Base-by-base conservation (phyloP, 192 early-diverging fungal species). In the Lunasporangiospora selenospora region DNA sequence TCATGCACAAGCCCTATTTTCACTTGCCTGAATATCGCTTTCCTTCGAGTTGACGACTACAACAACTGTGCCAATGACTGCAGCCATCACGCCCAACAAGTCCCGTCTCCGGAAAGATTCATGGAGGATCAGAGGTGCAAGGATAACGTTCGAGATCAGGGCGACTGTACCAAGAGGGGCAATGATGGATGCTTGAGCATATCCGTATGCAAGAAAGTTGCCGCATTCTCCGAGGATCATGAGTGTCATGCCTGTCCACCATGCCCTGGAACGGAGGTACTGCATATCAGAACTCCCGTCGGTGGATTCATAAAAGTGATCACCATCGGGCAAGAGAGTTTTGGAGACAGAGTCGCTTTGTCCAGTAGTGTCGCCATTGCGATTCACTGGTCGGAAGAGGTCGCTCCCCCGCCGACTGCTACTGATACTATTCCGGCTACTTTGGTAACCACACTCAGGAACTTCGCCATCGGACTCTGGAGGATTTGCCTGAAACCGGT, bases 111-210 rank as follows among this genome's bases (percentile, higher is more conserved):
- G 55, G 38, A 88, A 86, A 13, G 63, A 57, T 58, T 91, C 90
- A 24, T 83, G 81, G 8, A 91, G 58, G 77, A 90, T 84, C 5
- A 88, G 62, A 3, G 90, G 90, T 4, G 90, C 90, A 18, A 91
- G 46, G 34, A 90, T 83, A 9, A 88, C 87, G 77, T 91, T 91
- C 30, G 79, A 80, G 37, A 91, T 84, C 30, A 91, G 52, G 1
- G 88, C 84, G 12, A 87, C 86, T 0, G 90, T 91, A n/a, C 90
- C 90, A 27, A 91, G 57, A 0, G 90, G 90, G 18, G 90, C 87
- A 53, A 91, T 83, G 6, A 88, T 80, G 12, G 89, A 89, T 18
- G 90, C 88, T 21, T 86, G 87, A 11, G 90, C 88, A 67, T 87
- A 91, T 9, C 87, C 90, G 65, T 91, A 91, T 2, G 90, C 90